These are phyloP conservation scores for Mycosphaerella arachidis DNA, from an alignment of 2,329 filamentous ascomycete genomes.

Conservation along the genomic window DNA sequence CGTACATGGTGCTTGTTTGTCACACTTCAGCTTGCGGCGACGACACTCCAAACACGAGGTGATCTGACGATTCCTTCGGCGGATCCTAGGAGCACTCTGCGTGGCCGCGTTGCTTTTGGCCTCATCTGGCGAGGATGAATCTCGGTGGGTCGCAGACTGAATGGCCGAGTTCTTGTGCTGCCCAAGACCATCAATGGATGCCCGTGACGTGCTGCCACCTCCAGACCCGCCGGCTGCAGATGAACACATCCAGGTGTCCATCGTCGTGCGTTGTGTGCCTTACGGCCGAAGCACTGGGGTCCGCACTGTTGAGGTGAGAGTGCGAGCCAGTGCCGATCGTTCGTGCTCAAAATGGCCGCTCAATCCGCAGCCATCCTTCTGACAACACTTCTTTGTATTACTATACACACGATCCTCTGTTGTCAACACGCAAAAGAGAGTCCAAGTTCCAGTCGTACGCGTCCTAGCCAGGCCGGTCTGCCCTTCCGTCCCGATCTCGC, in stretches of 20 bases:
- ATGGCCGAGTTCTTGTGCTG: conserved; percentile 11
- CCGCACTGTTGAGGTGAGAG: background rate
- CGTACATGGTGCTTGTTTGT: conserved; percentile 65
- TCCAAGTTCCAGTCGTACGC: background rate
- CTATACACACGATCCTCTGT: background rate
- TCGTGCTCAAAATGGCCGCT: background rate
- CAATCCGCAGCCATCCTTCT: background rate
- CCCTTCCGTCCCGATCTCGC: background rate
- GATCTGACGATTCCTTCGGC: conserved; percentile 49
- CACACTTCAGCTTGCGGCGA: conserved; percentile 72
- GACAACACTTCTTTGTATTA: background rate
- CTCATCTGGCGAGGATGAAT: conserved; percentile 7
- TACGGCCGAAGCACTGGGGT: conserved; percentile 1
- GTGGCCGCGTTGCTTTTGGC: background rate
- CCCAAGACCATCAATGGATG: background rate
- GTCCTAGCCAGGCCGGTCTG: background rate
- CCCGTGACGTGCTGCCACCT: background rate
- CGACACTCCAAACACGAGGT: conserved; percentile 67
- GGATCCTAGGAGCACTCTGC: conserved; percentile 15
- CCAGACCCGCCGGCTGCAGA: background rate
- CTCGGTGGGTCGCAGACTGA: conserved; percentile 11
- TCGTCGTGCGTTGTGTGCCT: conserved; percentile 1
- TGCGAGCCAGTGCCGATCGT: background rate
- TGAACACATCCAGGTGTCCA: conserved; percentile 18
- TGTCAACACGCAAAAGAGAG: background rate